phyloP scores from a whole-genome alignment of 2,329 filamentous ascomycete genomes.

The Ascosphaera apis region DNA sequence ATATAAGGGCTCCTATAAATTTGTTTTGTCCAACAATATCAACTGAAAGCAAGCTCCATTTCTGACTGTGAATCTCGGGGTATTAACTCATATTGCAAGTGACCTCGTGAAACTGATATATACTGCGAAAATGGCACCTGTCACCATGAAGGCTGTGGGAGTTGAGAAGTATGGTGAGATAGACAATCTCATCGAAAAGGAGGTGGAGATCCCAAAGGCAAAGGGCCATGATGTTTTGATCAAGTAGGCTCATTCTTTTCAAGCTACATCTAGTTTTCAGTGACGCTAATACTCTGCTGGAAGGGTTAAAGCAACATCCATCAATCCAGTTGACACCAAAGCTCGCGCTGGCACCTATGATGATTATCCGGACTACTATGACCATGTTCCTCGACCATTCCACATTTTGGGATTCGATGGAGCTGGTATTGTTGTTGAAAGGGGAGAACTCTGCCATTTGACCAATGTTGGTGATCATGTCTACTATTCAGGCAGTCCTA shows the following conservation, averaged over 20 bases:
- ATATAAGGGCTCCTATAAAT: too few relatives aligned
- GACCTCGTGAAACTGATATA: too few relatives aligned
- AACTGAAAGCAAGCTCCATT: too few relatives aligned
- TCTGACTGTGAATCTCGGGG: too few relatives aligned
- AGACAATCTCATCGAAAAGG: constrained; percentile 5
- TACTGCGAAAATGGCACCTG: neutral
- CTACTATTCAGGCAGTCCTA: constrained; percentile 19
- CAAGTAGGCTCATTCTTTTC: constrained; percentile 7
- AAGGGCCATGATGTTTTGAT: constrained; percentile 15
- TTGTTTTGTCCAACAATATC: too few relatives aligned
- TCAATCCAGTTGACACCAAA: constrained; percentile 21
- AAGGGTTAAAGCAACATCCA: constrained; percentile 15
- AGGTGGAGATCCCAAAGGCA: neutral
- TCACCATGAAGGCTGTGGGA: constrained; percentile 4
- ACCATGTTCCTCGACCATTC: constrained; percentile 8
- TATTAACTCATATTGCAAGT: too few relatives aligned
- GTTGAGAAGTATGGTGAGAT: constrained; percentile 7
- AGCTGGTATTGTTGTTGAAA: constrained; percentile 17
- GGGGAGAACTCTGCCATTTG: constrained; percentile 11
- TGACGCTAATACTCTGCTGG: neutral
- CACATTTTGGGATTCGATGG: constrained; percentile 24
- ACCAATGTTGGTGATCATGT: constrained; percentile 23
- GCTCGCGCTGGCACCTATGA: constrained; percentile 14
- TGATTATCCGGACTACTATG: constrained; percentile 18
- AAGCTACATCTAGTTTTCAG: neutral